Evolutionary conservation across 1,284 basidiomycete genomes (phyloP).

Genomic region (Phylloboletellus chloephorus): DNA sequence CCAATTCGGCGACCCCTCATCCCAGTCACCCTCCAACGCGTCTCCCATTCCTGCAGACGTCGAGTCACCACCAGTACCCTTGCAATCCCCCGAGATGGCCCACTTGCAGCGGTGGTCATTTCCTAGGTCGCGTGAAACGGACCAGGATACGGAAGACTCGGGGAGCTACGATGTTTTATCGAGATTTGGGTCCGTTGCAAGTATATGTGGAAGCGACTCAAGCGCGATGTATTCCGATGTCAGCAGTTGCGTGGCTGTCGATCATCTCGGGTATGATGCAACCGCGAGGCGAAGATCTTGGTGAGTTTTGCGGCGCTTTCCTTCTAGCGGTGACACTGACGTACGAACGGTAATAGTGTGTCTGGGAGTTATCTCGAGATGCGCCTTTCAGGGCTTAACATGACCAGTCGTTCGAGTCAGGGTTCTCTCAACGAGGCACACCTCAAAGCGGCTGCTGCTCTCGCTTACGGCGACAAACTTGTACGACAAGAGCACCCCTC

Average conservation of each 20-base stretch:
- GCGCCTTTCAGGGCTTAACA: constrained; percentile 44
- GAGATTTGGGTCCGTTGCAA: constrained; percentile 56
- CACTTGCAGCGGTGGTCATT: constrained; percentile 30
- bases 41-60: constrained; percentile 43
- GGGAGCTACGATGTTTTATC: constrained; percentile 44
- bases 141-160: constrained; percentile 46
- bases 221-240: constrained; percentile 52
- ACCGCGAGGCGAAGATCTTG: constrained; percentile 44
- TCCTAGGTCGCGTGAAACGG: constrained; percentile 34
- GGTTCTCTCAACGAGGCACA: constrained; percentile 28
- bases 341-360: constrained; percentile 26
- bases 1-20: constrained; percentile 57
- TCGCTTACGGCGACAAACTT: constrained; percentile 26
- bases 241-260: constrained; percentile 36
- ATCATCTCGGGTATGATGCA: constrained; percentile 29
- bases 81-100: constrained; percentile 23
- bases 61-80: constrained; percentile 39
- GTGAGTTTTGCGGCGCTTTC: constrained; percentile 32
- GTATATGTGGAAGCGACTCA: constrained; percentile 53
- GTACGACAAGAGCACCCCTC: constrained; percentile 16
- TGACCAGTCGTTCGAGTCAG: constrained; percentile 33
- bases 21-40: constrained; percentile 39
- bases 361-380: constrained; percentile 39
- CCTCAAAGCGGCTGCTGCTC: constrained; percentile 17
- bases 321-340: constrained; percentile 18